Conservation (phyloP, 1,139 yeast genomes). For the Lodderomyces theae region DNA sequence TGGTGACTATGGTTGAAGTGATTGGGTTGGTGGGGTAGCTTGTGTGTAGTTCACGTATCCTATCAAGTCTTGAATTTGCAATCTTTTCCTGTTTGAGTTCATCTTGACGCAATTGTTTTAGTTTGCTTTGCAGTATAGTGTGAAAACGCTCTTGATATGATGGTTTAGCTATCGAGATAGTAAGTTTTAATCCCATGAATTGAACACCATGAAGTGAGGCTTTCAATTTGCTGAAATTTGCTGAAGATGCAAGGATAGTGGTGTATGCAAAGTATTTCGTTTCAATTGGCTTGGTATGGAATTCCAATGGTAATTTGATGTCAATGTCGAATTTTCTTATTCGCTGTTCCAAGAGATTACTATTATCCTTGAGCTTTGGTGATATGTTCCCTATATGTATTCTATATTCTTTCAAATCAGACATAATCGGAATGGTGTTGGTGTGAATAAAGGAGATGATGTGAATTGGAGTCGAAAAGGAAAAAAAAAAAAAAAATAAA, state of each 20-base stretch:
- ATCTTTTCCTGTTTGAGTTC: conserved; percentile 25
- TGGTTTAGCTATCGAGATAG: conserved; percentile 47
- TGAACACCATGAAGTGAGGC: conserved; percentile 63
- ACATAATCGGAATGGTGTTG: conserved; percentile 2
- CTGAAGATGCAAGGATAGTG: conserved; percentile 51
- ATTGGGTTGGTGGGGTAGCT: conserved; percentile 26
- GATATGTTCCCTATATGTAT: conserved; percentile 74
- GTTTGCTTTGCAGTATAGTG: conserved; percentile 24
- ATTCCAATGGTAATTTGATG: conserved; percentile 41
- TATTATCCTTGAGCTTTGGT: conserved; percentile 43
- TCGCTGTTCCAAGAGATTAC: conserved; percentile 43
- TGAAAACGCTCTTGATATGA: conserved; percentile 40
- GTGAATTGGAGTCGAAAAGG: neutral
- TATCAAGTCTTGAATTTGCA: conserved; percentile 40
- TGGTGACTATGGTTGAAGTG: conserved; percentile 17
- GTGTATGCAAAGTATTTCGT: conserved; percentile 67
- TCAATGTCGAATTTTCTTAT: conserved; percentile 55
- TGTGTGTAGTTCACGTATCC: conserved; percentile 41
- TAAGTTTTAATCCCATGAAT: conserved; percentile 70
- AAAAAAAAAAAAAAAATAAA: neutral
- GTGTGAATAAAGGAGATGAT: neutral
- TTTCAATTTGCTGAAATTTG: conserved; percentile 47
- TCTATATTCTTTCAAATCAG: conserved; percentile 34
- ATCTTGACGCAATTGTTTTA: conserved; percentile 13
- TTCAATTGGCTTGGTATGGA: conserved; percentile 46